A percentile compares a stretch with the other conserved stretches of the same genome.
Conservation (phyloP, 805 yeast species). For the Saccharomyces kudriavzevii region DNA sequence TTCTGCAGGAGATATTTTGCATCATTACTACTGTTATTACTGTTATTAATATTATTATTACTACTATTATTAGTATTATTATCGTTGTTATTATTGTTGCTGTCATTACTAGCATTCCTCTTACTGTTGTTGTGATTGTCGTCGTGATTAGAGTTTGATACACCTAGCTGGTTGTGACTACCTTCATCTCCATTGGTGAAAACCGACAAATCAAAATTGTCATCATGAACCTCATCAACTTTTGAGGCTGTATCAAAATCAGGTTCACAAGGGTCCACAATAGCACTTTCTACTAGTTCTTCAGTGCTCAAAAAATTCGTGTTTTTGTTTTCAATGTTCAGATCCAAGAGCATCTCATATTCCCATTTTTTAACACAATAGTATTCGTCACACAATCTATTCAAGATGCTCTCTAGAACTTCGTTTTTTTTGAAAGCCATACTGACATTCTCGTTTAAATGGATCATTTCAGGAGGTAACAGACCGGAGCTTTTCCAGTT, state of each 20-base stretch:
- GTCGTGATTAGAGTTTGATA: background rate
- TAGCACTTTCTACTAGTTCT: constrained; percentile 54
- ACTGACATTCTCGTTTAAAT: constrained; percentile 23
- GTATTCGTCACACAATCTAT: constrained; percentile 38
- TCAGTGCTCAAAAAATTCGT: constrained; percentile 47
- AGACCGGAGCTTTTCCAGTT: constrained; percentile 40
- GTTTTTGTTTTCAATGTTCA: constrained; percentile 37
- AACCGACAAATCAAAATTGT: background rate
- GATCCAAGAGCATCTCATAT: constrained; percentile 43
- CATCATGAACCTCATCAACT: background rate
- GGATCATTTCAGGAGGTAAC: constrained; percentile 29
- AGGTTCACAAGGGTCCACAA: constrained; percentile 39
- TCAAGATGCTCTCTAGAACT: constrained; percentile 35
- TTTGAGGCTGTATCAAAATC: constrained; percentile 4
- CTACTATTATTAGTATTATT: constrained; percentile 1
- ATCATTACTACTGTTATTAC: background rate
- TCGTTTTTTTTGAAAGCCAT: constrained; percentile 31
- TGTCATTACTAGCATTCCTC: background rate
- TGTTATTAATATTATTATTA: background rate
- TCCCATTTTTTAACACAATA: constrained; percentile 53
- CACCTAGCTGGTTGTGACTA: background rate
- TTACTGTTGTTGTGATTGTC: background rate
- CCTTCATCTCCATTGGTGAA: background rate
- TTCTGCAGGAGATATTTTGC: background rate
- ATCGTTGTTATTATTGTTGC: background rate